Evolutionary conservation across 73 alveolate genomes (phyloP).

Genomic region (Tetrahymena borealis): DNA sequence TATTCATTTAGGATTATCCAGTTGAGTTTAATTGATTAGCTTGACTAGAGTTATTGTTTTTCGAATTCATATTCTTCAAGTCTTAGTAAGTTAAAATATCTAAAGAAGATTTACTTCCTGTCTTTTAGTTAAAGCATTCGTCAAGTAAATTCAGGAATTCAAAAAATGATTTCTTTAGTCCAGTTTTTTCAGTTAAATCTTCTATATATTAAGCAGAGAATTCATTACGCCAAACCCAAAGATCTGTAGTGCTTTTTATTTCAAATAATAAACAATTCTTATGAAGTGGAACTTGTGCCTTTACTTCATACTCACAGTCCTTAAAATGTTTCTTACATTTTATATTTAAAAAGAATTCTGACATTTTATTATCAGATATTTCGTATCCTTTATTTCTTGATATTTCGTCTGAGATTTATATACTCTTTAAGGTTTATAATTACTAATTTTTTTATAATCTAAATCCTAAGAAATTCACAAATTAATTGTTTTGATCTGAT

Average conservation of each 20-base stretch:
- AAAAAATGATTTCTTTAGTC: slow-evolving; percentile 20
- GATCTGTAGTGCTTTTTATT: background rate
- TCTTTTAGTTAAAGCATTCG: background rate
- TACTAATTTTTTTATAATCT: too few species aligned
- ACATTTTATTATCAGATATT: background rate
- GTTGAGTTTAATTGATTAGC: background rate
- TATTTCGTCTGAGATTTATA: too few species aligned
- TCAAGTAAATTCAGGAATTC: slow-evolving; percentile 25
- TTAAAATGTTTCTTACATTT: background rate
- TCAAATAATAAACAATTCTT: background rate
- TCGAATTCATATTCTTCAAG: slow-evolving; percentile 21
- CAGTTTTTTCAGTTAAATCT: slow-evolving; percentile 48
- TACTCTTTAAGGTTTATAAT: too few species aligned
- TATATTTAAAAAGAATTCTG: background rate
- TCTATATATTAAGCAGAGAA: slow-evolving; percentile 37
- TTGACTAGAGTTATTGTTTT: background rate
- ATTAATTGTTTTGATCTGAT: too few species aligned
- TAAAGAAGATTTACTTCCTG: background rate
- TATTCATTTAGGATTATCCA: background rate
- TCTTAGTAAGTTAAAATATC: slow-evolving; percentile 45
- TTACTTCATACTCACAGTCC: background rate
- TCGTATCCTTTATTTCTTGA: too few species aligned
- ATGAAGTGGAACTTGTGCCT: background rate
- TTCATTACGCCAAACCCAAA: slow-evolving; percentile 30
- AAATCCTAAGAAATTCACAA: too few species aligned